phyloP scores from a whole-genome alignment of 108 stramenopile genomes.

The Pinguiococcus pyrenoidosus region DNA sequence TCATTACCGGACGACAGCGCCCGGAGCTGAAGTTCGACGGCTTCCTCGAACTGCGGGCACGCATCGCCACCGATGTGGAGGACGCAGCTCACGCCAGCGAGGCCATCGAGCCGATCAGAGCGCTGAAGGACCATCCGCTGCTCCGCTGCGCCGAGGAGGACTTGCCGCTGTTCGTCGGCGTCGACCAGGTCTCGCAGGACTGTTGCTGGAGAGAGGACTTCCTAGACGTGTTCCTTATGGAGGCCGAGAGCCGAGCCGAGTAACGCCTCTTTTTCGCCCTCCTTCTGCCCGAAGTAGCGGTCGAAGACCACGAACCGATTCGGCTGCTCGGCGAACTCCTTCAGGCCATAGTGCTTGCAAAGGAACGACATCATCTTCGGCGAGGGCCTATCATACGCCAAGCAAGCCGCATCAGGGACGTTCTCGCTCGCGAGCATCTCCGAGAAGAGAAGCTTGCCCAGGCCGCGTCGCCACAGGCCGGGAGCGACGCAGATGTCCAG shows the following conservation, averaged over 20 bases:
- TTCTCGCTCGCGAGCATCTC: neutral
- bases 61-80: slow-evolving; percentile 56
- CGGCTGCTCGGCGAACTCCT: slow-evolving; percentile 20
- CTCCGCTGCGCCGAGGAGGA: too few species aligned
- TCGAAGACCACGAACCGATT: slow-evolving; percentile 35
- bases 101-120: too few species aligned
- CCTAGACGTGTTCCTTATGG: too few species aligned
- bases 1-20: slow-evolving; percentile 53
- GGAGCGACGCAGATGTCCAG: slow-evolving; percentile 8
- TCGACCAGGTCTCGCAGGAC: too few species aligned
- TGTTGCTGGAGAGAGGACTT: too few species aligned
- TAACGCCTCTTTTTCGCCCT: too few species aligned
- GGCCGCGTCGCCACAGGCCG: neutral
- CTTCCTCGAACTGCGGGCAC: slow-evolving; percentile 54
- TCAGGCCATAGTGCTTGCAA: slow-evolving; percentile 24
- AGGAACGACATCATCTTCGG: slow-evolving; percentile 30
- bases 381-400: slow-evolving; percentile 38
- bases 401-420: neutral
- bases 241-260: too few species aligned
- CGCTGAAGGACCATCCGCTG: too few species aligned
- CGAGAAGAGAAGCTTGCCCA: neutral
- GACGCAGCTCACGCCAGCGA: too few species aligned
- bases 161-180: too few species aligned
- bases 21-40: slow-evolving; percentile 63
- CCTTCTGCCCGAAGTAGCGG: slow-evolving; percentile 19